Percentiles rank a stretch among this genome's conserved stretches.
phyloP scores from a whole-genome alignment of 495 filamentous ascomycete genomes.

The Cenococcum geophilum region DNA sequence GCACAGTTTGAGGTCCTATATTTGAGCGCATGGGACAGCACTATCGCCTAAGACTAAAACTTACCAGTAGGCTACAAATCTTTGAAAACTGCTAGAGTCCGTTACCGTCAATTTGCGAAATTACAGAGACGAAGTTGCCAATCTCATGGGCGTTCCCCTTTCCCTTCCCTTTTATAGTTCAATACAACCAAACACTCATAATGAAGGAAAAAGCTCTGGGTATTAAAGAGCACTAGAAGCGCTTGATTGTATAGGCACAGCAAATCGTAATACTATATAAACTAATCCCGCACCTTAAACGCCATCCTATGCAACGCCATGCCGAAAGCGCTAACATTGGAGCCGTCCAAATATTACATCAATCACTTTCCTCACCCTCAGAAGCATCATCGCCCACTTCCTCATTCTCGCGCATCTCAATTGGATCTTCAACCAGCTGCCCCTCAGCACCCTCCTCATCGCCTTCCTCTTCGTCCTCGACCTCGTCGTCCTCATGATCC shows the following conservation, averaged over 20 bases:
- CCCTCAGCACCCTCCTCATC: constrained; percentile 50
- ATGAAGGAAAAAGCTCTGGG: neutral
- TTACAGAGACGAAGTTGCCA: no score
- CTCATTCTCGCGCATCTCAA: constrained; percentile 44
- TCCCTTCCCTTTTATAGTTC: no score
- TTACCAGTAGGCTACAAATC: no score
- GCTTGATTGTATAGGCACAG: neutral
- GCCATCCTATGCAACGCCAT: constrained; percentile 4
- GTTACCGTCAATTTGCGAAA: no score
- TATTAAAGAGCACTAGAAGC: neutral
- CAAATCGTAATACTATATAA: neutral
- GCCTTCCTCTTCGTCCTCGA: constrained; percentile 50
- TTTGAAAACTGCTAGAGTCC: no score
- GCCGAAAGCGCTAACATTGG: neutral
- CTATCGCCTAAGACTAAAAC: no score
- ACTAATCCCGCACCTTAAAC: neutral
- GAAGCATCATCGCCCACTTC: constrained; percentile 38
- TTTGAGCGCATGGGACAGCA: no score
- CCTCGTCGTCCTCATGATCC: constrained; percentile 49
- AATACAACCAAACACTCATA: no score
- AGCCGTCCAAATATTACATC: constrained; percentile 4
- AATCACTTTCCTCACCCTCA: constrained; percentile 41
- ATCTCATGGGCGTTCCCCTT: no score
- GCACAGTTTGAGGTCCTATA: neutral
- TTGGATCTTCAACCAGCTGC: constrained; percentile 44